Percentiles rank a stretch among this genome's conserved stretches.
phyloP scores from a whole-genome alignment of 352 stramenopile species.

The Bremia lactucae region DNA sequence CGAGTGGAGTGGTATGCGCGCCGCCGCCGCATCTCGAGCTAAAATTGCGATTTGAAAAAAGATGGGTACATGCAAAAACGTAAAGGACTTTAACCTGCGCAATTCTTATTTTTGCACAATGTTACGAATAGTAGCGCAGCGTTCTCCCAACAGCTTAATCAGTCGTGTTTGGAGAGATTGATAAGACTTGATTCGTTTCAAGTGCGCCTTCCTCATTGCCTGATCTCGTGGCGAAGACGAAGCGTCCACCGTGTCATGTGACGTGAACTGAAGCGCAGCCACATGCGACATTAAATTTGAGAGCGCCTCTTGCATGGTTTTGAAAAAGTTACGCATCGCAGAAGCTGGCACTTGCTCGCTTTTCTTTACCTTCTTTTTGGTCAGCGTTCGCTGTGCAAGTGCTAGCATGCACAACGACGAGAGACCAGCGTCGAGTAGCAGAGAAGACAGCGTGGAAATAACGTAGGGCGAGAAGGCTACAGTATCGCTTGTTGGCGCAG shows the following conservation, averaged over 20 bases:
- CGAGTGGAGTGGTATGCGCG: constrained; percentile 8
- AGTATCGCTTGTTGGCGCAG: not conserved
- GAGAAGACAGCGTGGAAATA: constrained; percentile 36
- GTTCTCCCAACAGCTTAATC: constrained; percentile 24
- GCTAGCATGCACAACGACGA: constrained; percentile 42
- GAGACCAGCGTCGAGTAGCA: constrained; percentile 51
- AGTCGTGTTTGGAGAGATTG: constrained; percentile 23
- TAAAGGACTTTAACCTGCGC: too few relatives aligned
- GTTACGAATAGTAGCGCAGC: constrained; percentile 20
- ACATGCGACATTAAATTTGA: constrained; percentile 28
- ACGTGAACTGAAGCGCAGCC: constrained; percentile 17
- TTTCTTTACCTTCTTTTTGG: constrained; percentile 67
- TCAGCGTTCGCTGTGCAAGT: constrained; percentile 24
- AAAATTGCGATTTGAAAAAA: not conserved
- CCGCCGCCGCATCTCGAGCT: constrained; percentile 10
- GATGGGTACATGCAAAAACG: not conserved
- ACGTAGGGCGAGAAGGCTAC: constrained; percentile 36
- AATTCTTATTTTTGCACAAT: constrained; percentile 34
- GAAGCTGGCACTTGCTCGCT: constrained; percentile 25
- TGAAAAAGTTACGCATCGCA: constrained; percentile 43
- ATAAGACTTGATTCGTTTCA: constrained; percentile 36
- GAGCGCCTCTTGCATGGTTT: constrained; percentile 48
- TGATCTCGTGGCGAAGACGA: constrained; percentile 1
- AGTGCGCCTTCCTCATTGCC: constrained; percentile 19
- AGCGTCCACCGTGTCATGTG: not conserved